Evolutionary conservation across 164 flowering plant genomes (phyloP).

Genomic region (Kalanchoe fedtschenkoi): DNA sequence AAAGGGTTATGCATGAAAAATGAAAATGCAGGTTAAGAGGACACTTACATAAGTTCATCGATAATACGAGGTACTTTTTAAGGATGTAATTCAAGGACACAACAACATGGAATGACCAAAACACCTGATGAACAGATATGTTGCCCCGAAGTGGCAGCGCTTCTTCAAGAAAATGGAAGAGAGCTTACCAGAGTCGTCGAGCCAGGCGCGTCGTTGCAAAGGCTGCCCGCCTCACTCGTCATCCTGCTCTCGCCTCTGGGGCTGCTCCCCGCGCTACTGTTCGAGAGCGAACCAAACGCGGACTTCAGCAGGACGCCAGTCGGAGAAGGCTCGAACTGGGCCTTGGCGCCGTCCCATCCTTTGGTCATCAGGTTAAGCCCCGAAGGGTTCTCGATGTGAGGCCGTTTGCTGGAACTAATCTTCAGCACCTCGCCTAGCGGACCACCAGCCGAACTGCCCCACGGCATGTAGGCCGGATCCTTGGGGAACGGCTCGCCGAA

Average conservation of each 20-base stretch:
- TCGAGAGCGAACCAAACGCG: conserved; percentile 54
- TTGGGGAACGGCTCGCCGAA: conserved; percentile 24
- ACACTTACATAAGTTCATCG: no score
- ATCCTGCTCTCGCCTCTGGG: conserved; percentile 42
- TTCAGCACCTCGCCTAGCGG: conserved; percentile 82
- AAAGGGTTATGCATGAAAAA: no score
- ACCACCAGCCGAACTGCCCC: conserved; percentile 75
- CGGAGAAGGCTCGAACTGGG: conserved; percentile 54
- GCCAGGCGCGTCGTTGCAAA: conserved; percentile 28
- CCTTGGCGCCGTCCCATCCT: conserved; percentile 46
- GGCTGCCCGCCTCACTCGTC: conserved; percentile 21
- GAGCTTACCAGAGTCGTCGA: conserved; percentile 15
- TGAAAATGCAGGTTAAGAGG: no score
- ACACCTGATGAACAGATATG: no score
- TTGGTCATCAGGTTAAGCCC: conserved; percentile 53
- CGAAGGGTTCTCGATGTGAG: conserved; percentile 18
- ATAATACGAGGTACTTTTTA: no score
- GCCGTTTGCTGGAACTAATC: conserved; percentile 19
- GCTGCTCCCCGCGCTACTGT: conserved; percentile 83
- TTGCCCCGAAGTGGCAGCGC: no score
- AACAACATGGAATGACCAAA: no score
- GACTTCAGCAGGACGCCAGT: conserved; percentile 68
- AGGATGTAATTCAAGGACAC: no score
- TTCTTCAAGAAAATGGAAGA: neutral
- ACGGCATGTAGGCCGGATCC: conserved; percentile 52